Evolutionary conservation across 768 basidiomycete genomes (phyloP).

Genomic region (Xerocomellus intermedius): DNA sequence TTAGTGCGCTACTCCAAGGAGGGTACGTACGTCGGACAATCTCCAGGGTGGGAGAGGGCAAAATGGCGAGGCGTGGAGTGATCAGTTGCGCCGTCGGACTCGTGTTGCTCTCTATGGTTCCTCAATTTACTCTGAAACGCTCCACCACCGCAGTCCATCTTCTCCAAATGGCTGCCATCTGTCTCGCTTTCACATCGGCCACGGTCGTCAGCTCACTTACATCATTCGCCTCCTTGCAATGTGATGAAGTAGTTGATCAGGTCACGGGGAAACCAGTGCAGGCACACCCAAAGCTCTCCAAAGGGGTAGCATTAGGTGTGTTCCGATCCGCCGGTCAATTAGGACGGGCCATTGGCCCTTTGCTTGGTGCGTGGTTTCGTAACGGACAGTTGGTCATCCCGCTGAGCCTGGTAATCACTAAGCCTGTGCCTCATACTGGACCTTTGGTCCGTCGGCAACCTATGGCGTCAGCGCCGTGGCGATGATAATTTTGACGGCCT

Average conservation of each 20-base stretch:
- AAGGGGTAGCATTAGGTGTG: constrained; percentile 79
- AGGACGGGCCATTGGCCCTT: constrained; percentile 87
- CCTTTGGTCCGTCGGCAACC: constrained; percentile 78
- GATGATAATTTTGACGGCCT: constrained; percentile 57
- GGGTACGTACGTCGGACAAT: constrained; percentile 88
- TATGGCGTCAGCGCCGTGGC: constrained; percentile 62
- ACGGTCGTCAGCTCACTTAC: constrained; percentile 95
- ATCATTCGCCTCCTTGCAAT: constrained; percentile 86
- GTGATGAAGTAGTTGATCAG: constrained; percentile 67
- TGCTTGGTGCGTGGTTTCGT: constrained; percentile 61
- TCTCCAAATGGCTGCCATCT: constrained; percentile 70
- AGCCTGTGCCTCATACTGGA: constrained; percentile 91
- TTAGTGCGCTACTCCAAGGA: constrained; percentile 89
- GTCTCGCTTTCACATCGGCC: constrained; percentile 91
- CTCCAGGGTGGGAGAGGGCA: constrained; percentile 71
- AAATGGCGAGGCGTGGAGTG: constrained; percentile 82
- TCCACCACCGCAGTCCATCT: constrained; percentile 48
- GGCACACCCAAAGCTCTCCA: constrained; percentile 68
- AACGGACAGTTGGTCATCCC: background rate
- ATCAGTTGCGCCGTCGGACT: constrained; percentile 71
- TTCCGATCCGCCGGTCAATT: constrained; percentile 95
- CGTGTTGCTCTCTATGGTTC: constrained; percentile 67
- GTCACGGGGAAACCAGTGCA: constrained; percentile 53
- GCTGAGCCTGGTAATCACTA: constrained; percentile 12
- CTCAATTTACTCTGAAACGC: constrained; percentile 46